Base-by-base conservation (phyloP, 805 yeast species). In the Candida montana region DNA sequence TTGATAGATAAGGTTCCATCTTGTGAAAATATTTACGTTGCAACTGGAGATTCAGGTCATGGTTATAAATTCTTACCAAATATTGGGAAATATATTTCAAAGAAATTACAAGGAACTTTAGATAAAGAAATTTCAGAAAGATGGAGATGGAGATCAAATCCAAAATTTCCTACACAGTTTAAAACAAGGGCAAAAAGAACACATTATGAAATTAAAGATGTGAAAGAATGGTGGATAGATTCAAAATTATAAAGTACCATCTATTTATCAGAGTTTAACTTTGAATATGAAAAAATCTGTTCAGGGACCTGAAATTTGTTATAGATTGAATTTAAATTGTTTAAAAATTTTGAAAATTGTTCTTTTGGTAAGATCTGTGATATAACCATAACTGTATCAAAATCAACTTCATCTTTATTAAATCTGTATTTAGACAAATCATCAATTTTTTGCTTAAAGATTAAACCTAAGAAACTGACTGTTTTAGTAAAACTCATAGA, bases 21-120 rank as follows among this genome's bases (percentile, higher is more conserved):
- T 2, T 46, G 47, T 15, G 32, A 41, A 0, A 62, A 61, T 21
- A 54, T 68, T 2, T 61, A 46, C 38, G 65, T 72, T n/a, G 74
- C 73, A 0, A 59, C 71, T 10, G 77, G 77, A 15, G 76, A 71
- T 49, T 64, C 75, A 4, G 74, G 75, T 8, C 76, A 71, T 51
- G 73, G 63, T 5, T 71, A 64, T 54, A 72, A 71, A 50, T 67
- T 67, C 34, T 47, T 72, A 41, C 77, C 77, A 13, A 65, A 60
- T 33, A 68, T 72, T 37, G 76, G 77, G 1, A 62, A 59, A 40
- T 72, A 71, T 45, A 68, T 71, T 15, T 40, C 44, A 3, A 54
- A 52, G n/a, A 59, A 52, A 27, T 33, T 68, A 23, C 64, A 64
- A 31, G 62, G 59, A 7, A 49, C 45, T 2, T 45, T 68, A 34